Percentiles rank a stretch among this genome's conserved stretches.
These are phyloP conservation scores for Metschnikowia cerradonensis DNA, from an alignment of 805 yeast genomes.

Conservation along the genomic window DNA sequence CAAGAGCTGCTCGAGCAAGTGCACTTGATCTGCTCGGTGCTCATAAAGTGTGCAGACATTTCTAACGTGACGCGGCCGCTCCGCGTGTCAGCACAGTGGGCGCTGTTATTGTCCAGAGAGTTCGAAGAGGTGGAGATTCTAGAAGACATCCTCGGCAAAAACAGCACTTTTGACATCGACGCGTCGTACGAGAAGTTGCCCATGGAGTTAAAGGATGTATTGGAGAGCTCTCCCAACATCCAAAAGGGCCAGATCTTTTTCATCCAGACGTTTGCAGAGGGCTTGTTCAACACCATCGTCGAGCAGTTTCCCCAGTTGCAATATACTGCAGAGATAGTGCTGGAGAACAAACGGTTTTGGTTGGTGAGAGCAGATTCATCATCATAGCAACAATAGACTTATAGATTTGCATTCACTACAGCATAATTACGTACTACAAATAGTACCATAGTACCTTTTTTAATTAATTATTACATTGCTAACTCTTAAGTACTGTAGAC, in stretches of 20 bases:
- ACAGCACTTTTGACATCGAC: conserved; percentile 9
- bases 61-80: conserved; percentile 87
- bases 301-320: conserved; percentile 56
- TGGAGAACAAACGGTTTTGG: conserved; percentile 59
- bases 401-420: conserved; percentile 1
- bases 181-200: conserved; percentile 37
- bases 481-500: too few relatives aligned
- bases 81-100: conserved; percentile 80
- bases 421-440: too few relatives aligned
- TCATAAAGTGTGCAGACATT: conserved; percentile 93
- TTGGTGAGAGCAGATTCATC: conserved; percentile 8
- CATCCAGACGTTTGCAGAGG: conserved; percentile 75
- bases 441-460: too few relatives aligned
- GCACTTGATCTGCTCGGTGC: conserved; percentile 55
- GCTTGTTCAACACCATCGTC: conserved; percentile 64
- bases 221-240: conserved; percentile 45
- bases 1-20: conserved; percentile 22
- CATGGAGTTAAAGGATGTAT: conserved; percentile 37
- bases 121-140: conserved; percentile 62
- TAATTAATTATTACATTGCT: too few relatives aligned
- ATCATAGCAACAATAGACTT: conserved; percentile 3
- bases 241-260: conserved; percentile 78
- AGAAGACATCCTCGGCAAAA: conserved; percentile 28
- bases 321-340: conserved; percentile 53
- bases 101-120: conserved; percentile 71